Base-by-base conservation (phyloP, 2,329 filamentous ascomycete genomes). In the Aciculosporium take region DNA sequence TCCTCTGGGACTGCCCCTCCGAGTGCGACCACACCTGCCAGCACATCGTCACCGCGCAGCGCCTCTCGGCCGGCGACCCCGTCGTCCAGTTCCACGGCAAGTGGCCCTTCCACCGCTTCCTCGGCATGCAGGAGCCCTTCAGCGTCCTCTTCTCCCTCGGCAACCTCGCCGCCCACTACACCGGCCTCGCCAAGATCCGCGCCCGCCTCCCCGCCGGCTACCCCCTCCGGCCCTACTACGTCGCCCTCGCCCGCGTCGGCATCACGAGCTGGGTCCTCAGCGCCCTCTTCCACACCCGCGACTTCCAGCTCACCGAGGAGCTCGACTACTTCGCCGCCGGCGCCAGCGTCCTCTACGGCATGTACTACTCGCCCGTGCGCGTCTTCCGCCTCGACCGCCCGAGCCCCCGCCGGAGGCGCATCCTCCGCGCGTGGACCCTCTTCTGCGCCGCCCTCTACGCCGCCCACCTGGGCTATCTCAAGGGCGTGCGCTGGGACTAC, bases 21-120 rank as follows among this genome's bases (percentile, higher is more conserved):
- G 89, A 98, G 73, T 98, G 91, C 76, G 88, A 98, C 69, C 94
- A 98, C 68, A 81, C 84, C 46, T 98, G 91, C 69, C 91, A 98
- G 61, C 89, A 94, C 69, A 81, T 94, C 59, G 72, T 93, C 45
- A 96, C 91, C 43, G 64, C 75, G 51, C 65, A 66, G 44, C 85
- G 89, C 48, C 64, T 87, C 49, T 66, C 74, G 21, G 67, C 73
- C 47, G 72, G 76, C 45, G 74, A 76, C 24, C 73, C 79, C 9
- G 63, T 95, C 38, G 80, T 89, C 43, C 91, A 98, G 65, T 98
- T 88, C 69, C 87, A 98, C 66, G 91, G 91, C 25, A 98, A 98
- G 73, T 98, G 91, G 91, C 91, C 91, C 30, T 98, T 98, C 65
- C 71, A 80, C 60, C 84, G 91, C 50, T 73, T 95, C 55, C 64